Conservation (phyloP, 2,329 filamentous ascomycete species). For the Coniochaeta sp. region DNA sequence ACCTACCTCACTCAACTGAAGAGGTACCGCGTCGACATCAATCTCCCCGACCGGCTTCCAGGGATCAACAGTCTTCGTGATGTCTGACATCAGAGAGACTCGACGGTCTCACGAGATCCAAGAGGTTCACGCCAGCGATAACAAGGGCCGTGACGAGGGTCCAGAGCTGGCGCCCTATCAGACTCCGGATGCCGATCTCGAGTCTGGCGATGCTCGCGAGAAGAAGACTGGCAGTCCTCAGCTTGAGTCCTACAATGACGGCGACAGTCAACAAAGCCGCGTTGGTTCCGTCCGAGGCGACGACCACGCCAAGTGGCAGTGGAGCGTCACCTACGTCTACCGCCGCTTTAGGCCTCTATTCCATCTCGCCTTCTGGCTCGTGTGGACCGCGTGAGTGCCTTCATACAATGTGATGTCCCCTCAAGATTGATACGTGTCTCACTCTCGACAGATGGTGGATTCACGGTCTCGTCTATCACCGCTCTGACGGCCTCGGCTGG, state of each 20-base stretch:
- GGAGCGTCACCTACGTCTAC: neutral
- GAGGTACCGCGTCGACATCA: neutral
- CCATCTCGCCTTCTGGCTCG: neutral
- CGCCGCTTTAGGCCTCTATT: neutral
- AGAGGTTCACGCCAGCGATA: neutral
- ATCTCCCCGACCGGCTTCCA: neutral
- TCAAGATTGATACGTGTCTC: neutral
- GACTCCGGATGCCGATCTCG: neutral
- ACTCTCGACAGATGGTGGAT: constrained; percentile 59
- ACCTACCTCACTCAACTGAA: neutral
- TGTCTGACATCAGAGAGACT: neutral
- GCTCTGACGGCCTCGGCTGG: constrained; percentile 62
- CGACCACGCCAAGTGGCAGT: neutral
- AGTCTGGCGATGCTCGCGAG: neutral
- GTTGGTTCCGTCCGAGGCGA: neutral
- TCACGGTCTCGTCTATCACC: constrained; percentile 64
- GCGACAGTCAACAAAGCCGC: neutral
- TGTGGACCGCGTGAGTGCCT: neutral
- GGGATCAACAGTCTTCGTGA: neutral
- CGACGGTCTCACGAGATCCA: neutral
- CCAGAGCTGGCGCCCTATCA: neutral
- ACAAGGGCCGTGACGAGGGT: neutral
- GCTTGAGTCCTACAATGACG: neutral
- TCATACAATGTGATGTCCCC: neutral
- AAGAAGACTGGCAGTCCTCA: neutral